A percentile compares a stretch with the other conserved stretches of the same genome.
These are phyloP conservation scores for Bremia lactucae DNA, from an alignment of 352 stramenopile species.

Conservation along the genomic window DNA sequence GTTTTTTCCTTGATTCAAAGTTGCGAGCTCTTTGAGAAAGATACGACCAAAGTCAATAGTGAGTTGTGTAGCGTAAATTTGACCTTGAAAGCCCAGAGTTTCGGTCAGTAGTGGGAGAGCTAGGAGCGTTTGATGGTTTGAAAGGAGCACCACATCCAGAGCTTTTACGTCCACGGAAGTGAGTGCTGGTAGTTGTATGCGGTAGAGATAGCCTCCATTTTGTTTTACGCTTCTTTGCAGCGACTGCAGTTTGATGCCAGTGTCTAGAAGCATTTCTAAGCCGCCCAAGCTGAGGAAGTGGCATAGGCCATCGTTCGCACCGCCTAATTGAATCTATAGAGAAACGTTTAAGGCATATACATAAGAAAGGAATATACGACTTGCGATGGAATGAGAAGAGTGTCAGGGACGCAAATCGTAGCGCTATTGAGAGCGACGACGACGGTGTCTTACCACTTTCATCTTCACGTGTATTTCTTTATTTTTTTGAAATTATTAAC, in stretches of 20 bases:
- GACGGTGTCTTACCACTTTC: slow-evolving; percentile 24
- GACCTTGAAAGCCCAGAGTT: slow-evolving; percentile 58
- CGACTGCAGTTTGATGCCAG: slow-evolving; percentile 28
- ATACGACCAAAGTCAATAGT: slow-evolving; percentile 56
- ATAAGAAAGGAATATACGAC: no score
- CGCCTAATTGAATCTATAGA: slow-evolving; percentile 62
- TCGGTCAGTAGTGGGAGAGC: slow-evolving; percentile 70
- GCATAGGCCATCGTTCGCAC: slow-evolving; percentile 56
- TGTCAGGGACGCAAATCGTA: slow-evolving; percentile 8
- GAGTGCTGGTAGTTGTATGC: slow-evolving; percentile 27
- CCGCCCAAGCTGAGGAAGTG: slow-evolving; percentile 74
- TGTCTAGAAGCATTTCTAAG: slow-evolving; percentile 77
- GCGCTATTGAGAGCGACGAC: slow-evolving; percentile 6
- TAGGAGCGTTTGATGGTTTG: slow-evolving; percentile 58
- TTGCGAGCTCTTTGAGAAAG: slow-evolving; percentile 57
- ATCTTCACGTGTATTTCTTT: no score
- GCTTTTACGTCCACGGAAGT: slow-evolving; percentile 42
- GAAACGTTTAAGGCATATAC: no score
- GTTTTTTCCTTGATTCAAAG: slow-evolving; percentile 11
- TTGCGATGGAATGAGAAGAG: slow-evolving; percentile 8
- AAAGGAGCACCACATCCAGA: slow-evolving; percentile 66
- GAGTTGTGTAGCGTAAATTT: slow-evolving; percentile 61
- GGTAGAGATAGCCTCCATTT: slow-evolving; percentile 8
- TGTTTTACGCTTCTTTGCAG: not conserved
- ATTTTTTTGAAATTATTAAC: no score